Base-by-base conservation (phyloP, 2,329 filamentous ascomycete species). In the Orbilia oligospora region DNA sequence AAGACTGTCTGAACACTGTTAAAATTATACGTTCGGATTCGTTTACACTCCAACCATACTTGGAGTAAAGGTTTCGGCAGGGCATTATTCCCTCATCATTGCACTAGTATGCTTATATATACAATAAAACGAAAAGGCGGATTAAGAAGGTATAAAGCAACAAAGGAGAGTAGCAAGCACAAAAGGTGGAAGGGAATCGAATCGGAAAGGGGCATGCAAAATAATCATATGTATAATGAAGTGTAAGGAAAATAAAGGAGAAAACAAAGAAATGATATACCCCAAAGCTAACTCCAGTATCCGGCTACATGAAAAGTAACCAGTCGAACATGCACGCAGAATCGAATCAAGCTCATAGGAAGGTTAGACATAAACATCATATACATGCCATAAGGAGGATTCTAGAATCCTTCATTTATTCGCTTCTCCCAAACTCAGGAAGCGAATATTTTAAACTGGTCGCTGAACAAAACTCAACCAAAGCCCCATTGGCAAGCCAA, bases 211-310 rank as follows among this genome's bases (percentile, higher is more conserved):
- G n/a, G n/a, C n/a, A 49, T 20, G 12, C n/a, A 48, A 58, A 33
- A 22, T 49, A 16, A 46, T 30, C 14, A 66, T 58, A 66, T 27
- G 10, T 48, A 72, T 63, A 64, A 71, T 38, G 66, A 64, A 66
- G 33, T 20, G 16, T 33, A 66, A 46, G 44, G 18, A 10, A 44
- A 20, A 33, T 61, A 6, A 33, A 20, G 20, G 20, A 18, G 38
- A 58, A 36, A 38, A 12, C 22, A 12, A 61, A 16, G 33, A 41
- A 61, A 24, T 5, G 24, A 27, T 5, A 41, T 12, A 61, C 10
- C 33, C 56, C 56, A 12, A 9, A 6, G n/a, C 30, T n/a, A 61
- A 61, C 56, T 44, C 56, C 56, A 27, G 36, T 61, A 18, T 10
- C 41, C 22, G 36, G 20, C 20, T 61, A 61, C 56, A 16, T 61